Evolutionary conservation across 2,329 filamentous ascomycete genomes (phyloP), one percentile per base, ranked within the genome.

Genomic region (Didymella sp.): DNA sequence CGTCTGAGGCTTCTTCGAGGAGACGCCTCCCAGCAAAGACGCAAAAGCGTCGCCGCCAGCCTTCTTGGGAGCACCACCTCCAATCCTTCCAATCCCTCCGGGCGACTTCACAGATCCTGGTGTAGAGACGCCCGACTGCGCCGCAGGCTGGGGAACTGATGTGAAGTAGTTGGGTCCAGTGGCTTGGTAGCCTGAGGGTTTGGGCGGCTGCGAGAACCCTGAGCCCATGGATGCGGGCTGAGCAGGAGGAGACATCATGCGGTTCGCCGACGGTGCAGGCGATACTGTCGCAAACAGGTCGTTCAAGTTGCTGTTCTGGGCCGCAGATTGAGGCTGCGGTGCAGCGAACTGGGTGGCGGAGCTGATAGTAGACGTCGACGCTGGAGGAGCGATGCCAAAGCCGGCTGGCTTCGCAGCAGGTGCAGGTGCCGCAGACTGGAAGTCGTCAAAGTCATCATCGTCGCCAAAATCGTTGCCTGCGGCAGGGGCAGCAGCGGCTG

Each of bases 371-470:
- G 76, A 76, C 0, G 76, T 78, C 64, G 68, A 82, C 65, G 67
- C 85, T 54, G 70, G 83, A 68, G 79, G 77, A 69, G 71, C 80
- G 65, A 80, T 73, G 40, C 72, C 73, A 61, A 73, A 72, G 6
- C 60, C 58, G 2, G 94, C 91, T 13, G 62, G 94, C 76, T 96
- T 91, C 62, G 66, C 74, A 65, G 68, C 62, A 21, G 76, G 64
- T 33, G 76, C 78, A 79, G 79, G 77, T 6, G 80, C 77, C 13
- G 94, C 94, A 19, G 92, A 96, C 76, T 96, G 92, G 82, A 98
- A 98, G 73, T 99, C 95, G 73, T 98, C 95, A 71, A 98, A 98
- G 62, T 97, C 95, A 66, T 96, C 93, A 62, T 97, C 94, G 48
- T 86, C 87, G 38, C 76, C 78, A 63, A 80, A 78, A 52, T 77